phyloP scores from a whole-genome alignment of 129 eudicot species.

The Oenanthe sinensis region DNA sequence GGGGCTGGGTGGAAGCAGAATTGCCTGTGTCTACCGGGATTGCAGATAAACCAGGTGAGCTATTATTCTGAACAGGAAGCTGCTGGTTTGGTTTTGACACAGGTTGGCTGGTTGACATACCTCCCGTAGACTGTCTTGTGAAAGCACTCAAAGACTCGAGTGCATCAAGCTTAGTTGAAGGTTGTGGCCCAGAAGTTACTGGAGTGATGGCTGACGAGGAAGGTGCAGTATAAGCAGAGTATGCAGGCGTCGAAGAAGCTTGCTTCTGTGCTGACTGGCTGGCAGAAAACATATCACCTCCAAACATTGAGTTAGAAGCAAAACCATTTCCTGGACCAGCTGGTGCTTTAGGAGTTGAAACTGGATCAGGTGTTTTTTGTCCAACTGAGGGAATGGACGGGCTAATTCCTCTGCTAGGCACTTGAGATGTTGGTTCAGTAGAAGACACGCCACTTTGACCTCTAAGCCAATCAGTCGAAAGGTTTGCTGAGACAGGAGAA shows the following conservation, averaged over 20 bases:
- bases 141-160: constrained; percentile 61
- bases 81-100: constrained; percentile 47
- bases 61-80: constrained; percentile 38
- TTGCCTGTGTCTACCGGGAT: constrained; percentile 30
- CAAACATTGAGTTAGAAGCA: constrained; percentile 51
- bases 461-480: constrained; percentile 35
- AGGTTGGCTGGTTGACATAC: constrained; percentile 35
- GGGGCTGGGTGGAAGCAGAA: constrained; percentile 44
- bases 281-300: constrained; percentile 71
- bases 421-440: constrained; percentile 28
- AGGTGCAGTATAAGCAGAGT: constrained; percentile 25
- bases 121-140: constrained; percentile 46
- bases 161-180: constrained; percentile 50
- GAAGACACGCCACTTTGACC: constrained; percentile 27
- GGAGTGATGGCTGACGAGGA: constrained; percentile 39
- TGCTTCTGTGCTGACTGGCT: constrained; percentile 37
- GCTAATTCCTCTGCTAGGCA: constrained; percentile 29
- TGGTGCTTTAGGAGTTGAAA: constrained; percentile 29
- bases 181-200: constrained; percentile 30
- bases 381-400: constrained; percentile 27
- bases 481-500: constrained; percentile 36
- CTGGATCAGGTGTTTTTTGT: constrained; percentile 26
- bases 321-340: constrained; percentile 42
- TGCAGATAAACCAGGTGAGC: constrained; percentile 39
- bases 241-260: constrained; percentile 35